A percentile compares a stretch with the other conserved stretches of the same genome.
Evolutionary conservation across 2,329 filamentous ascomycete genomes (phyloP).

Genomic region (Ophiocordyceps australis): DNA sequence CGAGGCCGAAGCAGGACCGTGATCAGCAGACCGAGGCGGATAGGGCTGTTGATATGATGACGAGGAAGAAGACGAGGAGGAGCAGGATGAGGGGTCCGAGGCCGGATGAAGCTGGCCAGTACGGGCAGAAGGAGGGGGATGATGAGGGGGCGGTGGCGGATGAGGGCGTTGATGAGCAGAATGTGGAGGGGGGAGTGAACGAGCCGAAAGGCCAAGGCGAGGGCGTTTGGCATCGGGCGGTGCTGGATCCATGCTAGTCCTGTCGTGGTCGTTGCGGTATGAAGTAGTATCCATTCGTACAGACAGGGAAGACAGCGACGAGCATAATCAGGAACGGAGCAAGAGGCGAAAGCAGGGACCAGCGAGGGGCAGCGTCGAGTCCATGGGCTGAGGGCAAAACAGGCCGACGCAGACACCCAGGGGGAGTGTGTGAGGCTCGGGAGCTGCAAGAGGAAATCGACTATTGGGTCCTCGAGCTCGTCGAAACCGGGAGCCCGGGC

Average conservation of each 20-base stretch:
- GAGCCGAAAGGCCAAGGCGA: slow-evolving; percentile 30
- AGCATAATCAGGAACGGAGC: slow-evolving; percentile 17
- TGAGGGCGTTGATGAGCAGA: slow-evolving; percentile 15
- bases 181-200: slow-evolving; percentile 25
- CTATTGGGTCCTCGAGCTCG: slow-evolving; percentile 13
- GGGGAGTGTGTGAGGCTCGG: slow-evolving; percentile 11
- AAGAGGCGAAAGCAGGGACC: slow-evolving; percentile 17
- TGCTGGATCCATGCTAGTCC: slow-evolving; percentile 44
- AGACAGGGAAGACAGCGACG: slow-evolving; percentile 12
- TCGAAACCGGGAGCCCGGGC: slow-evolving; percentile 6
- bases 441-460: slow-evolving; percentile 9
- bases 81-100: slow-evolving; percentile 11
- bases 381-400: slow-evolving; percentile 10
- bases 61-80: slow-evolving; percentile 7
- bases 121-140: slow-evolving; percentile 6
- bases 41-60: slow-evolving; percentile 21
- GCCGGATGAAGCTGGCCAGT: slow-evolving; percentile 11
- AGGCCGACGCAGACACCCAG: slow-evolving; percentile 5
- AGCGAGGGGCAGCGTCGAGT: slow-evolving; percentile 16
- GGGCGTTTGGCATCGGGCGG: slow-evolving; percentile 40
- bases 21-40: slow-evolving; percentile 13
- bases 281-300: no score
- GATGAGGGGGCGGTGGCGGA: slow-evolving; percentile 9
- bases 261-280: slow-evolving; percentile 19
- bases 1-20: slow-evolving; percentile 8